These are phyloP conservation scores for Turritis glabra DNA, from an alignment of 345 rosid species.

Conservation along the genomic window DNA sequence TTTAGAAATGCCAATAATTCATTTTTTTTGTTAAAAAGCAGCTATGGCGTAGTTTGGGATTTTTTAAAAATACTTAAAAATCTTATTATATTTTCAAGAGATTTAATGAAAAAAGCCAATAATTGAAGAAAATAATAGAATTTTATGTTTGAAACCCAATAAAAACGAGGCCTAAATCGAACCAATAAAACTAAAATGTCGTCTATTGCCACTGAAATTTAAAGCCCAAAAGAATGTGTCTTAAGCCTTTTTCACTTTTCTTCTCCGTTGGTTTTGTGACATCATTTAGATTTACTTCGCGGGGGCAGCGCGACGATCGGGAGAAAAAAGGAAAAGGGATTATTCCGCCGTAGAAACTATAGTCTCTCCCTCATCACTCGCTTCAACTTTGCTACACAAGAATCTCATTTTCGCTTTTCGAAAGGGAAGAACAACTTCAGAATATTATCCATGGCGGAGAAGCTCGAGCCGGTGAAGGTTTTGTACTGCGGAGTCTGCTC, in stretches of 20 bases:
- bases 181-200: neutral
- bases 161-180: slow-evolving; percentile 6
- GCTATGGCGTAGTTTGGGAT: too few species aligned
- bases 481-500: slow-evolving; percentile 76
- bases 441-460: slow-evolving; percentile 53
- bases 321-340: neutral
- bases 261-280: slow-evolving; percentile 22
- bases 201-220: too few species aligned
- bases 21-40: neutral
- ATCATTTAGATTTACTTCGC: neutral
- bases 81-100: too few species aligned
- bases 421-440: neutral
- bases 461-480: slow-evolving; percentile 71
- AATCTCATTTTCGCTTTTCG: neutral
- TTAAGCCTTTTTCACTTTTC: neutral
- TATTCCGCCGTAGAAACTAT: slow-evolving; percentile 12
- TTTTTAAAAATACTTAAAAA: too few species aligned
- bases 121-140: neutral
- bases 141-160: neutral
- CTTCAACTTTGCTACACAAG: neutral
- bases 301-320: slow-evolving; percentile 2
- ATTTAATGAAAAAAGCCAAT: neutral
- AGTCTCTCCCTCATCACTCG: slow-evolving; percentile 2
- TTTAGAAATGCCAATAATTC: neutral
- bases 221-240: slow-evolving; percentile 31